A percentile compares a stretch with the other conserved stretches of the same genome.
Conservation (phyloP, 768 basidiomycete genomes). For the Podaxis sp. region DNA sequence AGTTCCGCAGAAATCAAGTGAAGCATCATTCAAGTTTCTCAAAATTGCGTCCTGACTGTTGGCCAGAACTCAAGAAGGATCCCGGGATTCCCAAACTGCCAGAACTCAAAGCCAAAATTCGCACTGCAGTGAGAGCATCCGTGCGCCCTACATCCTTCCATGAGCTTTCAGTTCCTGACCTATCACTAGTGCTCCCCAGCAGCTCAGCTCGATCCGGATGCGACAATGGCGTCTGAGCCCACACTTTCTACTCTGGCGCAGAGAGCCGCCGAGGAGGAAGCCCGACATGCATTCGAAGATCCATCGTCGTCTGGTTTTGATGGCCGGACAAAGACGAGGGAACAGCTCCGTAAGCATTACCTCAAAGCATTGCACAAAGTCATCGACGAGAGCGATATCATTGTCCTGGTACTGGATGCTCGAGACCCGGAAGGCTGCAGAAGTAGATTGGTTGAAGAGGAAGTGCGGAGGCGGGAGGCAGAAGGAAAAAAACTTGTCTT, state of each 20-base stretch:
- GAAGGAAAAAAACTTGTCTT: slow-evolving; percentile 93
- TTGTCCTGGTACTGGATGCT: slow-evolving; percentile 88
- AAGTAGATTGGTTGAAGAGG: slow-evolving; percentile 90
- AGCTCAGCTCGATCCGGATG: slow-evolving; percentile 45
- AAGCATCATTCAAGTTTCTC: slow-evolving; percentile 14
- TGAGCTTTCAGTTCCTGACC: neutral
- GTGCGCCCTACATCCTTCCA: slow-evolving; percentile 21
- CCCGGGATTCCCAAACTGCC: slow-evolving; percentile 84
- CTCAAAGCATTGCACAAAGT: slow-evolving; percentile 84
- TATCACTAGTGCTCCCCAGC: slow-evolving; percentile 19
- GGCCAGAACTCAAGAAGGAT: slow-evolving; percentile 79
- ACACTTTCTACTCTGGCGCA: slow-evolving; percentile 58
- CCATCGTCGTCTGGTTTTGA: slow-evolving; percentile 23
- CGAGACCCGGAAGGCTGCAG: slow-evolving; percentile 93
- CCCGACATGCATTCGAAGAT: slow-evolving; percentile 20
- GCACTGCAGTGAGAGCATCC: slow-evolving; percentile 43
- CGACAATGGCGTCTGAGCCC: slow-evolving; percentile 71
- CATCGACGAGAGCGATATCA: slow-evolving; percentile 87
- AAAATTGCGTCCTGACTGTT: neutral
- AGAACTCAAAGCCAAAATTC: slow-evolving; percentile 53
- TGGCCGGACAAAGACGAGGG: slow-evolving; percentile 46
- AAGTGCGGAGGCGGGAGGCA: slow-evolving; percentile 77
- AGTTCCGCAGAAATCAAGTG: slow-evolving; percentile 39
- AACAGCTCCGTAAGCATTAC: slow-evolving; percentile 70
- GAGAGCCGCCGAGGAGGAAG: slow-evolving; percentile 36